Evolutionary conservation across 306 rosid species (phyloP).

Genomic region (Aeschynomene evenia): DNA sequence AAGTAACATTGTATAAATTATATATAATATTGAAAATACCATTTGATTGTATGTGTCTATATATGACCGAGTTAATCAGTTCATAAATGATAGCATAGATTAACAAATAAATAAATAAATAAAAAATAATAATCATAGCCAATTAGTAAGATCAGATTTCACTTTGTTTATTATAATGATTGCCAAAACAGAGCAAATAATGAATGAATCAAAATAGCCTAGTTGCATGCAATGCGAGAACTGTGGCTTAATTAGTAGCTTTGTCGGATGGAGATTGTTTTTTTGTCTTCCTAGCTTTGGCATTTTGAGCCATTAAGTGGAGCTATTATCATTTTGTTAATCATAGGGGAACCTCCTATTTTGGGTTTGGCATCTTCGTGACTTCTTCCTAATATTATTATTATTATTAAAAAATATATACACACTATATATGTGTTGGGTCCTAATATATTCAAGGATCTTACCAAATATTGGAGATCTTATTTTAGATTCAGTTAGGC

Average conservation of each 20-base stretch:
- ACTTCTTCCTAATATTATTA: not conserved
- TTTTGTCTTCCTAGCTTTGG: constrained; percentile 20
- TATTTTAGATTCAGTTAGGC: constrained; percentile 9
- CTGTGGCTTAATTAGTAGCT: constrained; percentile 17
- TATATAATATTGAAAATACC: not conserved
- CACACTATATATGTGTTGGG: constrained; percentile 2
- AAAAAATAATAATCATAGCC: no score
- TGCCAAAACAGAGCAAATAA: constrained; percentile 29
- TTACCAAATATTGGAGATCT: not conserved
- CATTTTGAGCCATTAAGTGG: constrained; percentile 23
- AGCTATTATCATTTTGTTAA: constrained; percentile 31
- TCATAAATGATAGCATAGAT: constrained; percentile 13
- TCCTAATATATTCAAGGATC: constrained; percentile 16
- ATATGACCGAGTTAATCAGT: not conserved
- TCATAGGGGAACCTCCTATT: constrained; percentile 24
- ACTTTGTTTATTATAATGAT: constrained; percentile 26
- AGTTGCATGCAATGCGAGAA: constrained; percentile 27
- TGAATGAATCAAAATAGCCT: constrained; percentile 15
- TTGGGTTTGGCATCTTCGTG: constrained; percentile 12
- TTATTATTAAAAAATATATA: not conserved
- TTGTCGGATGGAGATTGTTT: constrained; percentile 22
- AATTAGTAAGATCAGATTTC: no score
- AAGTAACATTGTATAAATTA: not conserved
- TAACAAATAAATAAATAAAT: no score
- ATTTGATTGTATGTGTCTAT: no score